These are phyloP conservation scores for Theobroma cacao DNA, from an alignment of 345 rosid genomes.

Conservation along the genomic window DNA sequence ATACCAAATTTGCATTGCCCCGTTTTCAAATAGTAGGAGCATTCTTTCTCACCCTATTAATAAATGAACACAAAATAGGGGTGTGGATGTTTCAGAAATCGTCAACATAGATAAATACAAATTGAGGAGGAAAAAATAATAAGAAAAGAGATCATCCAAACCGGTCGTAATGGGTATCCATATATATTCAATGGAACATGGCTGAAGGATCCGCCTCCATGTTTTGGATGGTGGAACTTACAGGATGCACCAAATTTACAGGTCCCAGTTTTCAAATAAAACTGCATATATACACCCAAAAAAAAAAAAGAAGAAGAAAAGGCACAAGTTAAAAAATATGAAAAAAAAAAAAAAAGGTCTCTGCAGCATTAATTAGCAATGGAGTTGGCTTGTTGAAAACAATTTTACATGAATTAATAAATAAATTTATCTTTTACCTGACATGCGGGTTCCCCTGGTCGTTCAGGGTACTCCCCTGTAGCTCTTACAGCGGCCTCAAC, in stretches of 20 bases:
- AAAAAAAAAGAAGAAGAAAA: neutral
- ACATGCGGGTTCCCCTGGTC: constrained; percentile 80
- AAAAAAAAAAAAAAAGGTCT: neutral
- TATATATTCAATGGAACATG: constrained; percentile 58
- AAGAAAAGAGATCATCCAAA: constrained; percentile 27
- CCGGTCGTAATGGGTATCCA: constrained; percentile 87
- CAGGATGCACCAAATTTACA: constrained; percentile 98
- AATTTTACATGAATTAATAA: neutral
- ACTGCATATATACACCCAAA: constrained; percentile 39
- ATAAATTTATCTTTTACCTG: constrained; percentile 45
- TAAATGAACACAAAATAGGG: constrained; percentile 22
- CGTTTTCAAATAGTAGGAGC: constrained; percentile 89
- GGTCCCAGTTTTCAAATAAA: constrained; percentile 77
- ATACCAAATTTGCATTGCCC: constrained; percentile 94
- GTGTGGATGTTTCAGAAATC: neutral
- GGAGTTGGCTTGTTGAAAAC: neutral
- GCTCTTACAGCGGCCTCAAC: constrained; percentile 79
- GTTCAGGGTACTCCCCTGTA: constrained; percentile 83
- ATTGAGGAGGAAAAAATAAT: neutral
- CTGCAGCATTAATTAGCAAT: neutral
- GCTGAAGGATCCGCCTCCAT: constrained; percentile 58
- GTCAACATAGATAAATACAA: neutral
- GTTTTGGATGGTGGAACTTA: constrained; percentile 95
- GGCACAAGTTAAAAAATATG: neutral
- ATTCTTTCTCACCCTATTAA: constrained; percentile 84